Percentiles rank a stretch among this genome's conserved stretches.
Conservation (phyloP, 345 rosid genomes). For the Murraya paniculata region DNA sequence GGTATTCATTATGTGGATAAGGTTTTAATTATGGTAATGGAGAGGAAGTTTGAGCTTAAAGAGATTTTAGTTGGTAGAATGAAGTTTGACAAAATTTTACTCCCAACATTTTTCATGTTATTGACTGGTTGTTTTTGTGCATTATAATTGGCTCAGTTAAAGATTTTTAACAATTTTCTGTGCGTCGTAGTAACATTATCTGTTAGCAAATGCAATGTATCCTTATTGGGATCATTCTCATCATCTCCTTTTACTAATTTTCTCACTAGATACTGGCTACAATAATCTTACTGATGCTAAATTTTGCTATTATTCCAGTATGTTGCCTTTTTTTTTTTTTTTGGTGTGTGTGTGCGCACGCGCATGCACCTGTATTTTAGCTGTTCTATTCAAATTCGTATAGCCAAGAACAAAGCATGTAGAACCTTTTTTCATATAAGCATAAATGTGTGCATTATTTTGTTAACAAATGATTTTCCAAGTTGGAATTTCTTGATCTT, state of each 20-base stretch:
- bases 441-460: not conserved
- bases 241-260: not conserved
- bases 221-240: not conserved
- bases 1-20: not conserved
- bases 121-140: not conserved
- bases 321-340: not conserved
- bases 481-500: not conserved
- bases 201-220: not conserved
- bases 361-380: not conserved
- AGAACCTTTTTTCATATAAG: not conserved
- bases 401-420: not conserved
- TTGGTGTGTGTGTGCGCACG: too few species aligned
- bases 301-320: not conserved
- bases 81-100: not conserved
- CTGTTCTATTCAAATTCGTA: not conserved
- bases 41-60: not conserved
- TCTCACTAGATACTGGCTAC: not conserved
- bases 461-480: not conserved
- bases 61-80: not conserved
- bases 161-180: not conserved
- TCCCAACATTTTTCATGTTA: not conserved
- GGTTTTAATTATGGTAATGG: not conserved
- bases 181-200: not conserved
- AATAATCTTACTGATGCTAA: not conserved
- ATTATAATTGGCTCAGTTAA: not conserved